Conservation (phyloP, 257 asterid genomes). For the Euphrasia confusa region DNA sequence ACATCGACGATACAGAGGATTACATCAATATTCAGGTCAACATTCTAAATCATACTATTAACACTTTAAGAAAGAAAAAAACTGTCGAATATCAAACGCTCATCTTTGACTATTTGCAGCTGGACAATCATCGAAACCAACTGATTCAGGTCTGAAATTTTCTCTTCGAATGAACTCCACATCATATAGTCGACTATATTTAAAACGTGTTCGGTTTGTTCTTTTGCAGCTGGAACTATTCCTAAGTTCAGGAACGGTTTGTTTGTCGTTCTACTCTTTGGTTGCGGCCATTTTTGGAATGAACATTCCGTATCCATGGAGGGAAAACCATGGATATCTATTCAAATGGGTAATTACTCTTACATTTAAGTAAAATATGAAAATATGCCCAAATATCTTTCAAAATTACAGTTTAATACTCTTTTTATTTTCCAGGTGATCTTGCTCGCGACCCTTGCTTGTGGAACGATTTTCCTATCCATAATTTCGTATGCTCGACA, state of each 20-base stretch:
- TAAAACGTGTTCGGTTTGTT: neutral
- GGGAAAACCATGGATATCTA: slow-evolving; percentile 50
- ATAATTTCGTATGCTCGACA: slow-evolving; percentile 74
- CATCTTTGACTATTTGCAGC: slow-evolving; percentile 37
- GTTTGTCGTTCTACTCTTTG: slow-evolving; percentile 61
- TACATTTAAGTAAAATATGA: neutral
- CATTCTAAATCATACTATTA: neutral
- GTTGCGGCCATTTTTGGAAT: slow-evolving; percentile 90
- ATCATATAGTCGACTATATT: neutral
- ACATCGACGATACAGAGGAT: slow-evolving; percentile 91
- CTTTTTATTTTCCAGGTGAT: slow-evolving; percentile 55
- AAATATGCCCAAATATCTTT: no score
- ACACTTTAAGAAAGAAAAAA: no score
- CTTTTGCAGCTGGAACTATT: slow-evolving; percentile 80
- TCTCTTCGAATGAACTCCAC: neutral
- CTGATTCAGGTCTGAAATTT: slow-evolving; percentile 65
- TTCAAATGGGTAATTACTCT: slow-evolving; percentile 67
- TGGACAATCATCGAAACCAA: slow-evolving; percentile 92
- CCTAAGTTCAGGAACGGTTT: slow-evolving; percentile 74
- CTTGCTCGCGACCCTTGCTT: slow-evolving; percentile 42
- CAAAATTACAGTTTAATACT: no score
- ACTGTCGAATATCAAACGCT: no score
- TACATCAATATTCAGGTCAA: slow-evolving; percentile 91
- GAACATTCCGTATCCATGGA: slow-evolving; percentile 84
- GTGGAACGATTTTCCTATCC: slow-evolving; percentile 54